Evolutionary conservation across 441 rosid genomes (phyloP).

Genomic region (Erysimum pusillum): DNA sequence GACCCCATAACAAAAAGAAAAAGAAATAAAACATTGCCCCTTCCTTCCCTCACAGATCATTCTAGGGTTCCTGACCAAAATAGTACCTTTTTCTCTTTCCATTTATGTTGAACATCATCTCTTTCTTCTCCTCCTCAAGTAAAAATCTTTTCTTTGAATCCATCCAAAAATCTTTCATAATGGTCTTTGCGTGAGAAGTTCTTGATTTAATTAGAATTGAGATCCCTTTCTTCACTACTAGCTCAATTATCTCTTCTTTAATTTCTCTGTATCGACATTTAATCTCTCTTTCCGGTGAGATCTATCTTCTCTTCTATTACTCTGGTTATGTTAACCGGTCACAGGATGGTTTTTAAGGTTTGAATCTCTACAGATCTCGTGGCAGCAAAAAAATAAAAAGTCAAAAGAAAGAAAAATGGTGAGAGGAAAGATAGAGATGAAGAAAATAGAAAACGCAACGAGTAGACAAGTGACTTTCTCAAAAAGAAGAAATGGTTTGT

Average conservation of each 20-base stretch:
- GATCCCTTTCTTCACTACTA: background rate
- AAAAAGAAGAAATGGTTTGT: slow-evolving; percentile 69
- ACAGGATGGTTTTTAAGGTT: slow-evolving; percentile 44
- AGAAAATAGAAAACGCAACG: slow-evolving; percentile 67
- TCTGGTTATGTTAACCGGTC: slow-evolving; percentile 8
- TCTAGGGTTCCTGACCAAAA: slow-evolving; percentile 50
- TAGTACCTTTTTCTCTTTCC: slow-evolving; percentile 31
- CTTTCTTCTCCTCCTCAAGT: slow-evolving; percentile 15
- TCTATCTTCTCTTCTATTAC: slow-evolving; percentile 25
- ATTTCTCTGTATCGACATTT: slow-evolving; percentile 27
- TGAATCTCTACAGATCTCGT: slow-evolving; percentile 35
- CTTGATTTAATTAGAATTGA: background rate
- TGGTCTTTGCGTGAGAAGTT: background rate
- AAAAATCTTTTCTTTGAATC: background rate
- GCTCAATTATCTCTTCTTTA: slow-evolving; percentile 21
- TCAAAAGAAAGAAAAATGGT: slow-evolving; percentile 60
- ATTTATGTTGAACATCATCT: slow-evolving; percentile 23
- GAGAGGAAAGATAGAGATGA: slow-evolving; percentile 79
- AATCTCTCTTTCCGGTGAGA: slow-evolving; percentile 37
- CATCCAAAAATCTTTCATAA: slow-evolving; percentile 1
- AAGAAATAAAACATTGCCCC: slow-evolving; percentile 27
- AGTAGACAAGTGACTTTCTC: slow-evolving; percentile 83
- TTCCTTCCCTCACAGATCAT: slow-evolving; percentile 41
- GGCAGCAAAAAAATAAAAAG: slow-evolving; percentile 18
- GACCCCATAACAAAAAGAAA: slow-evolving; percentile 39